Evolutionary conservation across 495 filamentous ascomycete species (phyloP), one percentile per base, ranked within the genome.

Genomic region (Wilcoxina mikolae): DNA sequence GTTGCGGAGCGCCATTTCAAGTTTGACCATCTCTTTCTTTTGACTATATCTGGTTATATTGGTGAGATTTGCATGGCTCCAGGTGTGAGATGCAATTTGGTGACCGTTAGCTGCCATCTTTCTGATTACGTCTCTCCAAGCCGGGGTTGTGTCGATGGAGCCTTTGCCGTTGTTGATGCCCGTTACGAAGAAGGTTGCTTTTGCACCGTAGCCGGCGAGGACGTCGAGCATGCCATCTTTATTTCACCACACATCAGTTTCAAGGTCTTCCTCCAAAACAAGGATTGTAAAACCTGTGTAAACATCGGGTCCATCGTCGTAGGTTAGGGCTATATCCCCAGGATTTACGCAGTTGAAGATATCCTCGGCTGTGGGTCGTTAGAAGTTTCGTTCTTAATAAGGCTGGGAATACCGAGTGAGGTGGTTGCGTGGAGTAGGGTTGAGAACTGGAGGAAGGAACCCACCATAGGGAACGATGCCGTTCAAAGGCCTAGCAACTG

Each of bases 51-150:
- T 56, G 0, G 71, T 69, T 31, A 80, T 64, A 28, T 72, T 71
- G 66, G 69, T 76, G 23, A 85, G 71, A 61, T 82, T 76, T 45
- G 78, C 71, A 58, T 85, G 83, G 5, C 76, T 78, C 82, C 81
- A 87, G 2, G 81, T 84, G 59, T 87, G 83, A 29, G 76, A 80
- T n/a, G 80, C 83, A 47, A 87, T 68, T 60, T 86, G 83, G 58
- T 87, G 83, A 42, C 77, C 77, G 24, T 77, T 78, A 45, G 66
- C 63, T 33, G 76, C 58, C 77, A 82, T 82, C 41, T 81, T 76
- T 55, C 74, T 72, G 41, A 81, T 75, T 31, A 79, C 53, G 1
- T 59, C 54, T 22, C 66, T 61, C 70, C 72, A 81, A 67, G 71
- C 80, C 0, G 73, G 72, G 4, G 73, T 65, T 3, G 64, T 62